phyloP scores from a whole-genome alignment of 345 rosid genomes.

The Acer yangbiense region DNA sequence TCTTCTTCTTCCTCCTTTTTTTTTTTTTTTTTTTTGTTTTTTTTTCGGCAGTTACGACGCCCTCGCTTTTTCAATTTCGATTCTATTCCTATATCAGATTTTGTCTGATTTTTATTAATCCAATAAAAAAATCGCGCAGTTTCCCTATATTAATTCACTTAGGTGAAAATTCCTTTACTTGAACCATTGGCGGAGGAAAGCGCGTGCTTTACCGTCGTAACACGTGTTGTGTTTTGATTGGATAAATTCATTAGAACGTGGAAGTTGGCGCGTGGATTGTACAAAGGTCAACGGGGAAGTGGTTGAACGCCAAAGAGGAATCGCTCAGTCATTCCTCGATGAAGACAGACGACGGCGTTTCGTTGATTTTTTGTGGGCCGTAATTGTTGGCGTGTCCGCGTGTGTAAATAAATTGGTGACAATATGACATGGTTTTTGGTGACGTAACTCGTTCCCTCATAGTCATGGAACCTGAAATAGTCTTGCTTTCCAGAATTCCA shows the following conservation, averaged over 20 bases:
- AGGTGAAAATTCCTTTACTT: not conserved
- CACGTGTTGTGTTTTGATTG: not conserved
- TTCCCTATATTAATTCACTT: not conserved
- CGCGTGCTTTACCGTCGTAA: not conserved
- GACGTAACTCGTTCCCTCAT: too few species aligned
- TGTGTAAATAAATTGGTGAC: not conserved
- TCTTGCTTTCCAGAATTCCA: too few species aligned
- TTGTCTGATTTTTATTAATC: not conserved
- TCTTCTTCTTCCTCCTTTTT: conserved; percentile 6
- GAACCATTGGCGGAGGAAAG: not conserved
- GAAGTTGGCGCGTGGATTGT: conserved; percentile 6
- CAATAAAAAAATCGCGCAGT: conserved; percentile 15
- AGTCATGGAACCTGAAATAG: too few species aligned
- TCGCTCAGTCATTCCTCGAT: not conserved
- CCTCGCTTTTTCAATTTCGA: not conserved
- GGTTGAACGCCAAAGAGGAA: conserved; percentile 21
- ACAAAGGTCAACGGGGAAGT: conserved; percentile 4
- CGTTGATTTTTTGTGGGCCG: not conserved
- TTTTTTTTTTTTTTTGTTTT: not conserved
- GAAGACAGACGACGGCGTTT: conserved; percentile 21
- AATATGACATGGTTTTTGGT: too few species aligned
- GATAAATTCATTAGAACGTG: not conserved
- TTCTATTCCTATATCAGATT: not conserved
- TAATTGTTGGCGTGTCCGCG: too few species aligned
- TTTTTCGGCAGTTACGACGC: not conserved